Evolutionary conservation across 495 filamentous ascomycete genomes (phyloP), one percentile per base, ranked within the genome.

Genomic region (Hypoxylon subgilvum): DNA sequence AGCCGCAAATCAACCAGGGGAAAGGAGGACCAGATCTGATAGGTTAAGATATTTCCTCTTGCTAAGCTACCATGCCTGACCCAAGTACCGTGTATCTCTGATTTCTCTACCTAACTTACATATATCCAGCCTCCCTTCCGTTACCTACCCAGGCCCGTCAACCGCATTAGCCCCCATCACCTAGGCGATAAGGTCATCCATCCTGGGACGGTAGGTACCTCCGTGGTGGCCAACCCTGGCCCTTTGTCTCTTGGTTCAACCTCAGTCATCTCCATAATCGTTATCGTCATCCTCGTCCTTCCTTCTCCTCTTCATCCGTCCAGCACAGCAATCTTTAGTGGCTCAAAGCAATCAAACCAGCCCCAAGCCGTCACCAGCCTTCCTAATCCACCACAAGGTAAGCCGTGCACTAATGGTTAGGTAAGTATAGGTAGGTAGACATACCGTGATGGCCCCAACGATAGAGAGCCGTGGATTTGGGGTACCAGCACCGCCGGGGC

Each of bases 1-100:
- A 69, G 67, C 67, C 67, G 67, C 67, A 67, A 60, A 61, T 63
- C 57, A 51, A 65, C 60, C 52, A 67, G 52, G 52, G 61, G 46
- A 57, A 49, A 48, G 55, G 47, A 61, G 17, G 56, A 41, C 10
- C 53, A 48, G 63, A 63, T 65, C 45, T 69, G 67, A 69, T 69
- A 69, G 67, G 67, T 66, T 61, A 58, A 31, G 28, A n/a, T n/a
- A n/a, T n/a, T n/a, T n/a, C n/a, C 43, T 50, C 42, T 56, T 57
- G 57, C 54, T 57, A 63, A 63, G 59, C 59, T 66, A 57, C 31
- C 27, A 50, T n/a, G n/a, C n/a, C 27, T 2, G 8, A 9, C 18
- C 17, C 9, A 52, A 21, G 43, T 46, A 38, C 53, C 58, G n/a
- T 17, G 14, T 7, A 6, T 38, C 2, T 6, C 31, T 35, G 12